Base-by-base conservation (phyloP, 2,329 filamentous ascomycete species). In the Colletotrichum theobromicola region DNA sequence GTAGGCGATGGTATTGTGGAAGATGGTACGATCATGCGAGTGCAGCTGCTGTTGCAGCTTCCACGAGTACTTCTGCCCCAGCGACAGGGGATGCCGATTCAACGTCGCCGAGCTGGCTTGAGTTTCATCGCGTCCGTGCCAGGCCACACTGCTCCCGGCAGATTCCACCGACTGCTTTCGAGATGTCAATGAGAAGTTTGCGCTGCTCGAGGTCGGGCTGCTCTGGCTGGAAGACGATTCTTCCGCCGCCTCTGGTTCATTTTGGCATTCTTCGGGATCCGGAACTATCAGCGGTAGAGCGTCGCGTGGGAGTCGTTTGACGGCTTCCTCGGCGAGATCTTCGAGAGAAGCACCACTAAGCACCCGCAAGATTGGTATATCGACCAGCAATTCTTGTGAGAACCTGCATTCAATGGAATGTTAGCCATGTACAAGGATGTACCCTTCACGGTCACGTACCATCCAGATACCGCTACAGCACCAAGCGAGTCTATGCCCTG, bases 311-410 rank as follows among this genome's bases (percentile, higher is more conserved):
- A 70, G 60, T 58, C 60, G 68, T 32, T 37, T 34, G 24, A 50
- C 68, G 6, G 68, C 68, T 42, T 46, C 61, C n/a, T 65, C 68
- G 1, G 68, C 68, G 24, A 75, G n/a, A 34, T 78, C 77, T 7
- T 64, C 65, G 10, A 79, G 65, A 7, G 77, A 78, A 5, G 70
- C 77, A 13, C 83, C 84, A 13, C 83, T 80, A 2, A 88, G 76
- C 55, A 89, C 81, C 73, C 86, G 87, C n/a, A 89, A 78, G 0
- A 88, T 82, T 0, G 87, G 84, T 3, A 89, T 80, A 53, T 89
- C 84, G 2, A 85, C 78, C 2, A 82, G 75, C 0, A 89, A 63
- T 62, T 86, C 80, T 72, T 86, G 87, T 30, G 84, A 67, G 72
- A 88, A 88, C 88, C 88, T 70, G 7, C 4, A 2, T 21, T 61